Base-by-base conservation (phyloP, 2,329 filamentous ascomycete genomes). In the Plenodomus lindquistii region DNA sequence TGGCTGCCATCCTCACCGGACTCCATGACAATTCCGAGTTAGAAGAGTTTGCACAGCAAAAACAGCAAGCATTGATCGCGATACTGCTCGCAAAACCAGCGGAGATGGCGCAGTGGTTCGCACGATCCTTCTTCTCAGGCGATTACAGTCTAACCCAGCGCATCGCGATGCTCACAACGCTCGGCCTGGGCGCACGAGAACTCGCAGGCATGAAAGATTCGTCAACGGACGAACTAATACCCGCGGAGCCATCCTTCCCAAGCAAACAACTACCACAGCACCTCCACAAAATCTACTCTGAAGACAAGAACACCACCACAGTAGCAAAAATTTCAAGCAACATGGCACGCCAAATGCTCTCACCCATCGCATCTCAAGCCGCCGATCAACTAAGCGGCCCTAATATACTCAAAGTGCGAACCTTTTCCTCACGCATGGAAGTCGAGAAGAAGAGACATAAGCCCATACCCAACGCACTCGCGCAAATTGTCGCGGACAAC, bases 81-180 rank as follows among this genome's bases (percentile, higher is more conserved):
- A 74, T 96, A 7, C 77, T 96, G 0, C 79, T 94, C 2, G 86
- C 89, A 0, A 84, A 89, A 55, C 90, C 94, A 0, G 76, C 83
- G 40, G 80, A 82, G 43, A 90, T 97, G 82, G 92, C 85, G 0
- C 88, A 85, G 13, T 95, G 90, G 87, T 89, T 95, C 49, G 85
- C 88, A 2, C 85, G 86, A 47, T 87, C 88, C 0, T 95, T 94
- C 67, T 97, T 97, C 67, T 87, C 91, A 36, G 92, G 92, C 15
- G 94, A 99, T 67, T 92, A 94, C 71, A 96, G 92, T 0, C 77
- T 97, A 31, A 83, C 86, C 0, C 93, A 97, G 69, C 83, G 94
- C 34, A 89, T 88, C 7, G 84, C 88, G 0, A 81, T 97, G 31
- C 85, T 99, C 43, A 87, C 90, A 17, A 86, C 89, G 0, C 76